phyloP scores from a whole-genome alignment of 352 stramenopile species.

The Phytophthora crassamura region DNA sequence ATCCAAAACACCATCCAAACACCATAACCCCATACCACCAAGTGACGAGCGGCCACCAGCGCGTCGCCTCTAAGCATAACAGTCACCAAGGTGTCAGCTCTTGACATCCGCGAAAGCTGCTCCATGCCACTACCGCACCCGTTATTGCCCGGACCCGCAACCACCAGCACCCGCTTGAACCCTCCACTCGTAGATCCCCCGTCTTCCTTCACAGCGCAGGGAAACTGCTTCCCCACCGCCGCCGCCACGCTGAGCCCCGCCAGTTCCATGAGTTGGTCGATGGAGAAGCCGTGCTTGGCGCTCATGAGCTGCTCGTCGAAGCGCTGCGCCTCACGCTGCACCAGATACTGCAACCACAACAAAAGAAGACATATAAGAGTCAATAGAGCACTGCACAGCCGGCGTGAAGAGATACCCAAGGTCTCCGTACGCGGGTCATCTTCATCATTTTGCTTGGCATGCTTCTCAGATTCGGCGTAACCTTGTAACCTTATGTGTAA shows the following conservation, averaged over 20 bases:
- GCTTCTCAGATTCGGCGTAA: no score
- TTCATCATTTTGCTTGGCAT: conserved; percentile 13
- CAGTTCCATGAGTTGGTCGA: conserved; percentile 99
- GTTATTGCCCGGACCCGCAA: conserved; percentile 99
- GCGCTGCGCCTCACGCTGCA: conserved; percentile 72
- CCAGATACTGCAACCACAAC: conserved; percentile 54
- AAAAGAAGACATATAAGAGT: no score
- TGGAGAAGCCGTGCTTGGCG: conserved; percentile 86
- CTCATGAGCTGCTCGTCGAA: conserved; percentile 94
- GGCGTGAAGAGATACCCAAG: not conserved
- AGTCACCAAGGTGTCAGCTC: no score
- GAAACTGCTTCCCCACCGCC: conserved; percentile 85
- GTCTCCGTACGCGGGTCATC: conserved; percentile 12
- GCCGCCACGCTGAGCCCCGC: conserved; percentile 95
- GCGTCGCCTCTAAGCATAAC: conserved; percentile 91
- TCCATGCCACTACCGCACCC: conserved; percentile 56
- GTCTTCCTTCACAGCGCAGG: not conserved
- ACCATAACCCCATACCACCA: conserved; percentile 67
- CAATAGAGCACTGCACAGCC: not conserved
- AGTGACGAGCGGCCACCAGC: conserved; percentile 97
- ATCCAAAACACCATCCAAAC: not conserved
- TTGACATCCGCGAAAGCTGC: not conserved
- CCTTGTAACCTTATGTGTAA: no score
- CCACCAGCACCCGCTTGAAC: conserved; percentile 85
- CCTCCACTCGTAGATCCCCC: not conserved